Conservation (phyloP, 805 yeast genomes). For the Danielozyma ontarioensis region DNA sequence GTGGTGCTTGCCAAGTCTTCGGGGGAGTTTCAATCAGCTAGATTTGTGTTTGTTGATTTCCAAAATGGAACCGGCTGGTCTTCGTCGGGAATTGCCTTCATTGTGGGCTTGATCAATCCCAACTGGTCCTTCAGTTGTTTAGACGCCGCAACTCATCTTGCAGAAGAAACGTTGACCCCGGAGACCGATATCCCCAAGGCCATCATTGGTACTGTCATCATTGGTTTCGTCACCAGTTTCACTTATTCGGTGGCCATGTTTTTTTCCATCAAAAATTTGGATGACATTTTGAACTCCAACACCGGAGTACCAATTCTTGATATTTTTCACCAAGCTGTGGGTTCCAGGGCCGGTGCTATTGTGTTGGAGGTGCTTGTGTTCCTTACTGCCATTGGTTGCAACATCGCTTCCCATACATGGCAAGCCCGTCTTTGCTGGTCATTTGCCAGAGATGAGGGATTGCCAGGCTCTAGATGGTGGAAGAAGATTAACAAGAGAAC, state of each 20-base stretch:
- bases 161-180: slow-evolving; percentile 60
- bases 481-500: slow-evolving; percentile 40
- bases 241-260: slow-evolving; percentile 52
- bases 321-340: slow-evolving; percentile 54
- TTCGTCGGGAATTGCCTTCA: slow-evolving; percentile 53
- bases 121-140: slow-evolving; percentile 66
- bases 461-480: slow-evolving; percentile 51
- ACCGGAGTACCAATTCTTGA: slow-evolving; percentile 64
- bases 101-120: slow-evolving; percentile 68
- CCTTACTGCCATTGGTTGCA: slow-evolving; percentile 53
- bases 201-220: slow-evolving; percentile 56
- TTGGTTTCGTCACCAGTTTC: slow-evolving; percentile 60
- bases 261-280: slow-evolving; percentile 51
- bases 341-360: slow-evolving; percentile 50
- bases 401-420: slow-evolving; percentile 62
- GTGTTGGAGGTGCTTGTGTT: slow-evolving; percentile 45
- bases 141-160: slow-evolving; percentile 69
- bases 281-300: slow-evolving; percentile 40
- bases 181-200: slow-evolving; percentile 57
- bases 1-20: slow-evolving; percentile 48
- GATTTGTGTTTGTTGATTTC: slow-evolving; percentile 50
- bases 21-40: slow-evolving; percentile 47
- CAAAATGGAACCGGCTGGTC: slow-evolving; percentile 59
- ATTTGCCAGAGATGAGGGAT: slow-evolving; percentile 60
- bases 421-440: slow-evolving; percentile 67